A percentile compares a stretch with the other conserved stretches of the same genome.
phyloP scores from a whole-genome alignment of 148 eudicot species.

The Drosera capensis region DNA sequence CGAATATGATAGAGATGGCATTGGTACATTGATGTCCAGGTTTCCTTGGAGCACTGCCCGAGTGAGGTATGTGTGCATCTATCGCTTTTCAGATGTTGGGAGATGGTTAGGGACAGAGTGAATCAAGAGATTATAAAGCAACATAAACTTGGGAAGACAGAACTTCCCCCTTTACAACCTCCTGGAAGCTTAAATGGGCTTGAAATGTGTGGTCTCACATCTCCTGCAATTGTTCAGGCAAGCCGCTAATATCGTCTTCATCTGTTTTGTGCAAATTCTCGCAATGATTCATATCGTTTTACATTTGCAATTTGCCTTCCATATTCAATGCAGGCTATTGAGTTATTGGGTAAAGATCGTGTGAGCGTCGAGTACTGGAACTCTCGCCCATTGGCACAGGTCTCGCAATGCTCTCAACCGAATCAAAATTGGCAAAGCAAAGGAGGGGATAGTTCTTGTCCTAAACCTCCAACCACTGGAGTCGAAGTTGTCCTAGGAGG shows the following conservation, averaged over 20 bases:
- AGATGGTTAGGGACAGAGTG: slow-evolving; percentile 78
- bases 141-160: slow-evolving; percentile 55
- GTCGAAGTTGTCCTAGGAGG: slow-evolving; percentile 33
- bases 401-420: slow-evolving; percentile 31
- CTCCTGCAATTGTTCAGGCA: slow-evolving; percentile 88
- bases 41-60: slow-evolving; percentile 52
- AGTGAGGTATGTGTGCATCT: slow-evolving; percentile 61
- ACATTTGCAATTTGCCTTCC: not conserved
- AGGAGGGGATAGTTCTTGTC: slow-evolving; percentile 2
- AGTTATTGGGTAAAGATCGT: slow-evolving; percentile 48
- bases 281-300: not conserved
- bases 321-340: slow-evolving; percentile 37
- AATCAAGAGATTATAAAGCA: slow-evolving; percentile 74
- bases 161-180: slow-evolving; percentile 89
- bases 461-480: slow-evolving; percentile 10
- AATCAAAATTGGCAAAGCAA: not conserved
- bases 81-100: slow-evolving; percentile 85
- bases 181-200: slow-evolving; percentile 89
- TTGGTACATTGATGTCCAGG: no score
- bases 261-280: not conserved
- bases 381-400: slow-evolving; percentile 50
- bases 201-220: slow-evolving; percentile 94
- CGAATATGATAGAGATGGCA: no score
- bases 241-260: not conserved
- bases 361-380: slow-evolving; percentile 67